These are phyloP conservation scores for Penicillium sp. DNA, from an alignment of 2,329 filamentous ascomycete genomes.

Conservation along the genomic window DNA sequence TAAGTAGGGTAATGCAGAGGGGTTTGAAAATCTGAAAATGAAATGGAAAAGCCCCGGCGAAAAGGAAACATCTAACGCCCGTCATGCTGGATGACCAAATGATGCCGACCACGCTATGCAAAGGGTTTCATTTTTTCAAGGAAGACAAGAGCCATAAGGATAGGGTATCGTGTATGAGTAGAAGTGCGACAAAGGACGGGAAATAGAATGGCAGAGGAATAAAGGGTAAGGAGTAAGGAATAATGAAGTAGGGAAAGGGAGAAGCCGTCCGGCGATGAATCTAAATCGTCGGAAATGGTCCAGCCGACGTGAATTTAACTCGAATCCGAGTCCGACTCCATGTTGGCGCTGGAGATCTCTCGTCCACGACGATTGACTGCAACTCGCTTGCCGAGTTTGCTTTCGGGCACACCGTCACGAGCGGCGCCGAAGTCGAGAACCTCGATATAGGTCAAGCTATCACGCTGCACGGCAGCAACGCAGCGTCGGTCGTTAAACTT, in stretches of 20 bases:
- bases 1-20: slow-evolving; percentile 8
- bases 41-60: slow-evolving; percentile 2
- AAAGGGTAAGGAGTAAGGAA: neutral
- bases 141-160: slow-evolving; percentile 28
- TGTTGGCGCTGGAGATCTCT: slow-evolving; percentile 30
- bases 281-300: neutral
- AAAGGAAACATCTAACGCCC: slow-evolving; percentile 30
- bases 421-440: slow-evolving; percentile 95
- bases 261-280: neutral
- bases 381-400: slow-evolving; percentile 73
- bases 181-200: slow-evolving; percentile 1
- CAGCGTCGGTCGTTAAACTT: slow-evolving; percentile 94
- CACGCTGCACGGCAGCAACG: slow-evolving; percentile 91
- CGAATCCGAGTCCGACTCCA: slow-evolving; percentile 34
- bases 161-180: slow-evolving; percentile 36
- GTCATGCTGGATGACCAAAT: slow-evolving; percentile 31
- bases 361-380: slow-evolving; percentile 42
- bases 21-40: slow-evolving; percentile 8
- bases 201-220: slow-evolving; percentile 1
- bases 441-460: slow-evolving; percentile 91
- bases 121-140: slow-evolving; percentile 25
- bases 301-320: slow-evolving; percentile 7
- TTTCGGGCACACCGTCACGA: slow-evolving; percentile 74
- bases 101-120: slow-evolving; percentile 41
- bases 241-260: slow-evolving; percentile 10